These are phyloP conservation scores for Bryum argenteum DNA, from an alignment of 225 moss, liverwort and hornwort genomes.

Conservation along the genomic window DNA sequence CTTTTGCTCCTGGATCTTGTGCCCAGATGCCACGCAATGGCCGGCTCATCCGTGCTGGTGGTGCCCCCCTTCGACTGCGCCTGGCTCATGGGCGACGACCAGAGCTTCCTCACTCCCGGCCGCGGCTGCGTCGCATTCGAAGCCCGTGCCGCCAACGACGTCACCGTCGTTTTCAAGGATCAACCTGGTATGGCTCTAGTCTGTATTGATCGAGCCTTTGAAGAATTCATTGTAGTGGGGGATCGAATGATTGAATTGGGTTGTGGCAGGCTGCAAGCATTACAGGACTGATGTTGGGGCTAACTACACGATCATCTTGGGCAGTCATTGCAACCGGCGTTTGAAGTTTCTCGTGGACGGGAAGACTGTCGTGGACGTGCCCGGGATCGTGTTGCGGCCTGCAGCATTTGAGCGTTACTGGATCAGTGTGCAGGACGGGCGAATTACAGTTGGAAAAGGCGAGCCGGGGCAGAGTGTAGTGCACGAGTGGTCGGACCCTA, in stretches of 20 bases:
- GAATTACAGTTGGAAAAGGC: conserved; percentile 84
- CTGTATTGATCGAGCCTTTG: background rate
- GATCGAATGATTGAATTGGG: background rate
- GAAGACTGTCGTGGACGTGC: conserved; percentile 80
- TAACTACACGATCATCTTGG: conserved; percentile 86
- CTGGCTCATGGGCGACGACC: conserved; percentile 91
- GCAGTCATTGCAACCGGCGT: conserved; percentile 93
- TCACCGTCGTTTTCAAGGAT: conserved; percentile 95
- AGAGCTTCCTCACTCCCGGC: conserved; percentile 67
- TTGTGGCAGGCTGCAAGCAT: conserved; percentile 77
- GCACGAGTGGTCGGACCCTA: conserved; percentile 80
- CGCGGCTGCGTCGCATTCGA: conserved; percentile 93
- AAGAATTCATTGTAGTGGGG: too few relatives aligned
- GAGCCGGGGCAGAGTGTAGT: conserved; percentile 77
- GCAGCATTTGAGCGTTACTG: conserved; percentile 82
- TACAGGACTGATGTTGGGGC: conserved; percentile 84
- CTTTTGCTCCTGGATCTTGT: background rate
- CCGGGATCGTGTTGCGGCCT: conserved; percentile 67
- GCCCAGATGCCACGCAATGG: conserved; percentile 37
- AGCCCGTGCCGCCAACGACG: conserved; percentile 87
- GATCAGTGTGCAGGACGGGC: conserved; percentile 83
- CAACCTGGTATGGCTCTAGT: conserved; percentile 48
- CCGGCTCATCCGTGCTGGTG: conserved; percentile 60
- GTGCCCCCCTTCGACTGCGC: conserved; percentile 99
- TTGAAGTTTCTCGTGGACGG: conserved; percentile 85